Evolutionary conservation across 2,329 filamentous ascomycete genomes (phyloP).

Genomic region (Colletotrichum ledebouriae): DNA sequence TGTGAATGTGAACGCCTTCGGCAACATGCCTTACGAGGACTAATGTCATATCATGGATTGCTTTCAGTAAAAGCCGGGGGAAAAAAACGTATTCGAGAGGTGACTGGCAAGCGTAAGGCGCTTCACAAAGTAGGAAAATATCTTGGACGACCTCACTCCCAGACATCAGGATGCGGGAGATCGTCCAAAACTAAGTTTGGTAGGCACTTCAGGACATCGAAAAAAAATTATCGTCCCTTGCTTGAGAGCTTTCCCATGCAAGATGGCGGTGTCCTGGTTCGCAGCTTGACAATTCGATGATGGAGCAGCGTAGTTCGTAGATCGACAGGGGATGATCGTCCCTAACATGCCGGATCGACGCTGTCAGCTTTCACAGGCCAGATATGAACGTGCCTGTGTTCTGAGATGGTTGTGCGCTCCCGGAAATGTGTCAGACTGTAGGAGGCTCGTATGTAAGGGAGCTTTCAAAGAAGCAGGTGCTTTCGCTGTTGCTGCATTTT

Average conservation of each 20-base stretch:
- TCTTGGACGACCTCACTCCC: constrained; percentile 8
- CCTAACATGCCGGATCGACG: constrained; percentile 29
- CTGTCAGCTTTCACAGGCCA: constrained; percentile 32
- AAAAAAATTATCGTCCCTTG: constrained; percentile 15
- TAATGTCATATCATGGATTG: constrained; percentile 12
- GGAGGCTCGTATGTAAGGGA: constrained; percentile 34
- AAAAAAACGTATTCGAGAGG: not conserved
- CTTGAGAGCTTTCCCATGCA: constrained; percentile 32
- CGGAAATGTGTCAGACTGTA: constrained; percentile 15
- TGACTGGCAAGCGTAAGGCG: not conserved
- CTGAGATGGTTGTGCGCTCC: constrained; percentile 6
- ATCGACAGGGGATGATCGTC: constrained; percentile 41
- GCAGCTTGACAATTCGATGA: constrained; percentile 26
- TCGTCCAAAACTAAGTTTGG: constrained; percentile 23
- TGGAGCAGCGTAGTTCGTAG: constrained; percentile 2
- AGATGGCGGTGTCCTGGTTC: constrained; percentile 14
- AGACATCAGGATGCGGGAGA: constrained; percentile 30
- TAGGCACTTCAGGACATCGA: constrained; percentile 5
- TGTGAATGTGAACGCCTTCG: constrained; percentile 7
- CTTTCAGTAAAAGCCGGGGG: not conserved
- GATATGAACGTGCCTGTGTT: constrained; percentile 6
- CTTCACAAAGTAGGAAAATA: not conserved
- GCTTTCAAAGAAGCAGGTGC: not conserved
- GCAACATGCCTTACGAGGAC: not conserved
- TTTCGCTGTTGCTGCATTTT: not conserved